Conservation (phyloP, 768 basidiomycete species). For the Mycena floridula region DNA sequence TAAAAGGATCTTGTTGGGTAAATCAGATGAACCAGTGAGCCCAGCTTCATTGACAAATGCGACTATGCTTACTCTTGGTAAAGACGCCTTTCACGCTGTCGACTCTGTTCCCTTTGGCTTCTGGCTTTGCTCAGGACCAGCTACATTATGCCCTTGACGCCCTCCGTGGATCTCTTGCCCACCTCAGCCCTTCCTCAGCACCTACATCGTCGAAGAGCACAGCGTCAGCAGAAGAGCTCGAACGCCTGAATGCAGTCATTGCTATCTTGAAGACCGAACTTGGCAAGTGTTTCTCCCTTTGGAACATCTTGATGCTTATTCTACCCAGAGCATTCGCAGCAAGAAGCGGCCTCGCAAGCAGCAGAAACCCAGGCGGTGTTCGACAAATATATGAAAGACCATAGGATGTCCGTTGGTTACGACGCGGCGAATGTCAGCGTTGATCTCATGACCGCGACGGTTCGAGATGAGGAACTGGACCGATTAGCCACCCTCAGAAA, state of each 20-base stretch:
- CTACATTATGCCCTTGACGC: constrained; percentile 36
- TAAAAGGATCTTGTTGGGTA: constrained; percentile 28
- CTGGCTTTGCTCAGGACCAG: constrained; percentile 43
- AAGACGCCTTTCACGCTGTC: constrained; percentile 32
- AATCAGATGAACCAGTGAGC: constrained; percentile 45
- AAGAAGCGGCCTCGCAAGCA: constrained; percentile 34
- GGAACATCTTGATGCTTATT: constrained; percentile 1
- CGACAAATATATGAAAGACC: constrained; percentile 46
- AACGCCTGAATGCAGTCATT: constrained; percentile 45
- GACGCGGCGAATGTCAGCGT: constrained; percentile 39
- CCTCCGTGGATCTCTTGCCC: constrained; percentile 29
- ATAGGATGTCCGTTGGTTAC: constrained; percentile 22
- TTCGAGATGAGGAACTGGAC: constrained; percentile 47
- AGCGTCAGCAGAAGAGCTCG: constrained; percentile 32
- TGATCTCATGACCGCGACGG: constrained; percentile 48
- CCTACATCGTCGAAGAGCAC: constrained; percentile 12
- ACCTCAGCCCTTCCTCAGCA: constrained; percentile 20
- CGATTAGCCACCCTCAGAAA: constrained; percentile 43
- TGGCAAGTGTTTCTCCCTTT: constrained; percentile 30
- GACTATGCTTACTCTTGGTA: neutral
- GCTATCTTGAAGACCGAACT: constrained; percentile 49
- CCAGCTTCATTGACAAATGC: constrained; percentile 5
- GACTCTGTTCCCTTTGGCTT: constrained; percentile 49
- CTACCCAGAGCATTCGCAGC: constrained; percentile 39
- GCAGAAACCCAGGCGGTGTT: constrained; percentile 48